A percentile compares a stretch with the other conserved stretches of the same genome.
Conservation (phyloP, 352 stramenopile genomes). For the Plasmopara viticola region DNA sequence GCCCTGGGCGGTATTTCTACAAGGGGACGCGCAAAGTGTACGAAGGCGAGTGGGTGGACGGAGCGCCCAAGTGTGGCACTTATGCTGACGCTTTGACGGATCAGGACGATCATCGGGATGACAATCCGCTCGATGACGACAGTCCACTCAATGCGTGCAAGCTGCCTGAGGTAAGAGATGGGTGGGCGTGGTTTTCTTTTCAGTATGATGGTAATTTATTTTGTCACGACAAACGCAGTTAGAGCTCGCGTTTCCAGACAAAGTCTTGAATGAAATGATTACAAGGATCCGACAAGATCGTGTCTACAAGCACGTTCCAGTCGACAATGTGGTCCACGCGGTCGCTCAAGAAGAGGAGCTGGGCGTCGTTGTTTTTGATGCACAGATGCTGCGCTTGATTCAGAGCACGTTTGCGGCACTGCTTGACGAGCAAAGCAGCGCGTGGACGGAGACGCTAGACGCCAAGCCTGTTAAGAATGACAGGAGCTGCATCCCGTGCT, state of each 20-base stretch:
- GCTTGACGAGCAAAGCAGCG: constrained; percentile 20
- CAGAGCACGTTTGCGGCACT: constrained; percentile 49
- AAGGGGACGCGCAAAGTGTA: constrained; percentile 80
- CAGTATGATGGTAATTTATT: neutral
- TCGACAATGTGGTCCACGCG: constrained; percentile 13
- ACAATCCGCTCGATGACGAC: constrained; percentile 6
- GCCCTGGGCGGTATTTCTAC: constrained; percentile 78
- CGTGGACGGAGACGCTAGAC: neutral
- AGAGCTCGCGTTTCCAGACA: constrained; percentile 59
- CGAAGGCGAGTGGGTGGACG: constrained; percentile 86
- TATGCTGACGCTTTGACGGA: constrained; percentile 41
- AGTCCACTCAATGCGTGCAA: constrained; percentile 28
- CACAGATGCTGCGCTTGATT: constrained; percentile 44
- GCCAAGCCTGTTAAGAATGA: no score
- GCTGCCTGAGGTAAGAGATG: constrained; percentile 43
- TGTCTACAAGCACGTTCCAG: constrained; percentile 30
- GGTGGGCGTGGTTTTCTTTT: neutral
- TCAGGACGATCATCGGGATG: constrained; percentile 30
- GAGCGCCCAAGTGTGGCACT: constrained; percentile 64
- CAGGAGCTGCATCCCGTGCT: constrained; percentile 46
- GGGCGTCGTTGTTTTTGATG: constrained; percentile 52
- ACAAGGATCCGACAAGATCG: constrained; percentile 61
- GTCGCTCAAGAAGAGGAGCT: constrained; percentile 10
- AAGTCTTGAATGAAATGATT: constrained; percentile 71
- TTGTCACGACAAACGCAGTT: constrained; percentile 29